phyloP scores from a whole-genome alignment of 768 basidiomycete genomes.

The Mycena kentingensis region DNA sequence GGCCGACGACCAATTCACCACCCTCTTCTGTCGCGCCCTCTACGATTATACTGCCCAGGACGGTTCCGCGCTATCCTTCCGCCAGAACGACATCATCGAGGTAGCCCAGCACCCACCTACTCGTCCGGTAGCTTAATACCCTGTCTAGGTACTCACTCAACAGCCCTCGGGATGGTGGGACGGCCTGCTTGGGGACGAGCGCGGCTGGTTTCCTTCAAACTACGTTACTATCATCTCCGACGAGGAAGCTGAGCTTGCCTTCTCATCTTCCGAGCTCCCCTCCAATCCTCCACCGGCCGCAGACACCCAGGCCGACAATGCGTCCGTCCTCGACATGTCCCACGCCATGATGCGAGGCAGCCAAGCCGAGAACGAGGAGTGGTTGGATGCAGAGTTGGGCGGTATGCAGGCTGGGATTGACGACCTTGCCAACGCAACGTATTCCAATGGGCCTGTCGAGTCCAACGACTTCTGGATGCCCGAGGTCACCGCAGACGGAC shows the following conservation, averaged over 20 bases:
- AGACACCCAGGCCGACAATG: slow-evolving; percentile 28
- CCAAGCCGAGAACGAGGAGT: slow-evolving; percentile 55
- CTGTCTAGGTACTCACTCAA: slow-evolving; percentile 60
- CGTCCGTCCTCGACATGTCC: slow-evolving; percentile 49
- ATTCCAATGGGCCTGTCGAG: slow-evolving; percentile 38
- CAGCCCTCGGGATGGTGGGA: slow-evolving; percentile 99
- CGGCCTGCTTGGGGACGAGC: slow-evolving; percentile 82
- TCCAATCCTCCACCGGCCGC: slow-evolving; percentile 33
- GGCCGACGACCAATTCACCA: slow-evolving; percentile 61
- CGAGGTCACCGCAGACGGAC: slow-evolving; percentile 76
- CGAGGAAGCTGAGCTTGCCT: slow-evolving; percentile 73
- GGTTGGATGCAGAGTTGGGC: slow-evolving; percentile 53
- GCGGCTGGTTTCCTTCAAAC: slow-evolving; percentile 98
- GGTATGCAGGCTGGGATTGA: slow-evolving; percentile 37
- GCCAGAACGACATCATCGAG: slow-evolving; percentile 87
- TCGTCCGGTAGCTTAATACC: background rate
- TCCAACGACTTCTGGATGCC: slow-evolving; percentile 92
- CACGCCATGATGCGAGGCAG: slow-evolving; percentile 47
- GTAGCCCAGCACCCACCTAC: slow-evolving; percentile 27
- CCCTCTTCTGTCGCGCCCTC: slow-evolving; percentile 87
- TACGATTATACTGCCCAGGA: slow-evolving; percentile 93
- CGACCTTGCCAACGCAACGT: slow-evolving; percentile 31
- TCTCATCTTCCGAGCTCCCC: slow-evolving; percentile 53
- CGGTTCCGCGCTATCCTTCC: slow-evolving; percentile 85
- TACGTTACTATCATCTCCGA: slow-evolving; percentile 82